Evolutionary conservation across 1,284 basidiomycete genomes (phyloP).

Genomic region (Peniophora sp.): DNA sequence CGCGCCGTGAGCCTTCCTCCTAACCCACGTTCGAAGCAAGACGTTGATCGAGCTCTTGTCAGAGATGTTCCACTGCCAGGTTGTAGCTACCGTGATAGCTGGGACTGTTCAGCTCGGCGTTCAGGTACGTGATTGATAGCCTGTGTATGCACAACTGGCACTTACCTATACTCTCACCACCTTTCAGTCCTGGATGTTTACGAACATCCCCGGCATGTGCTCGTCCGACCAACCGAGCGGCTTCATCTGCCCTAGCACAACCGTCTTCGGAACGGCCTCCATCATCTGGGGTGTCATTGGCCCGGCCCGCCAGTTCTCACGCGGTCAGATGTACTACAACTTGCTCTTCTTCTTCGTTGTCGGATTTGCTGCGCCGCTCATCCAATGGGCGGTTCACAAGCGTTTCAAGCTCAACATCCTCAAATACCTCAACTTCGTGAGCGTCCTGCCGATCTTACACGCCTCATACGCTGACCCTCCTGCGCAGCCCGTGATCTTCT

Average conservation of each 20-base stretch:
- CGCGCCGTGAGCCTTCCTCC: conserved; percentile 34
- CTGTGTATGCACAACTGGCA: no score
- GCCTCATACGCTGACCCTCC: not conserved
- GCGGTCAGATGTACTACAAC: conserved; percentile 28
- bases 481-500: conserved; percentile 34
- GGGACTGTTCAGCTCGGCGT: conserved; percentile 34
- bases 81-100: conserved; percentile 35
- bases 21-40: no score
- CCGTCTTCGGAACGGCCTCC: conserved; percentile 29
- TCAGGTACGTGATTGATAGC: conserved; percentile 14
- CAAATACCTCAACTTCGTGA: conserved; percentile 26
- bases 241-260: conserved; percentile 26
- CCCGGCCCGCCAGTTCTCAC: conserved; percentile 37
- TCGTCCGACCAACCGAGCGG: conserved; percentile 21
- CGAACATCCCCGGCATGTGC: conserved; percentile 38
- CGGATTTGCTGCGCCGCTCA: conserved; percentile 36
- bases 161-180: no score
- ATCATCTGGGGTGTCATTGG: conserved; percentile 44
- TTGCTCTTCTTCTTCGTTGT: conserved; percentile 45
- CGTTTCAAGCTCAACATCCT: conserved; percentile 18
- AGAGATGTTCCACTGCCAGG: conserved; percentile 13
- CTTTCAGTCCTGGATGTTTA: conserved; percentile 32
- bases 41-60: no score
- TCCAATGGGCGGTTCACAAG: conserved; percentile 27
- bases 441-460: not conserved